These are phyloP conservation scores for Puccinellia tenuiflora DNA, from an alignment of 176 grass and related monocot species.

Conservation along the genomic window DNA sequence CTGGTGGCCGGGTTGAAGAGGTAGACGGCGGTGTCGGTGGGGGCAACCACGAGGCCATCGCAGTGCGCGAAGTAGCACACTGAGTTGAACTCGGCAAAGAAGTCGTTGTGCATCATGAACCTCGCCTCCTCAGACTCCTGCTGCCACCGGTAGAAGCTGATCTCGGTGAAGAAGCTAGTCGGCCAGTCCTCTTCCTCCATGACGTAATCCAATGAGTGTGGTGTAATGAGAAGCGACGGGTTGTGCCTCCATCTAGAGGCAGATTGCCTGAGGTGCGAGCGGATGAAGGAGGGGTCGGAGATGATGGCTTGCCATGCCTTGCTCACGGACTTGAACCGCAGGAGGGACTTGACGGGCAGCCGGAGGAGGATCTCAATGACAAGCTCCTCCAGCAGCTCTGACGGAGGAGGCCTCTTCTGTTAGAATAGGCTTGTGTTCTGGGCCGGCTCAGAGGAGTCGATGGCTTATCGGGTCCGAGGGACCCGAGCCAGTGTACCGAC, in stretches of 20 bases:
- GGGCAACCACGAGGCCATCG: background rate
- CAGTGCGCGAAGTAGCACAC: background rate
- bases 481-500: too few species aligned
- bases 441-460: too few species aligned
- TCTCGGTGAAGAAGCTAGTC: background rate
- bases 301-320: background rate
- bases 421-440: too few species aligned
- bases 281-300: background rate
- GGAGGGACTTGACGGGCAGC: background rate
- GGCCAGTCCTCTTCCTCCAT: background rate
- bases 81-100: background rate
- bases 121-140: background rate
- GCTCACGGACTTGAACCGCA: background rate
- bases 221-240: background rate
- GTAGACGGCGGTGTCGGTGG: background rate
- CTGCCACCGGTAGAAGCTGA: background rate
- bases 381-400: background rate
- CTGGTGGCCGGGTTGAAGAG: constrained; percentile 4
- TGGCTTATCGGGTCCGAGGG: too few species aligned
- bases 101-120: background rate
- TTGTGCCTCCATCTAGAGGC: background rate
- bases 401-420: background rate
- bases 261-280: background rate
- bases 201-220: background rate
- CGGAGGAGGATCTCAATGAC: background rate